A percentile compares a stretch with the other conserved stretches of the same genome.
Evolutionary conservation across 2,329 filamentous ascomycete species (phyloP).

Genomic region (Aulographum hederae): DNA sequence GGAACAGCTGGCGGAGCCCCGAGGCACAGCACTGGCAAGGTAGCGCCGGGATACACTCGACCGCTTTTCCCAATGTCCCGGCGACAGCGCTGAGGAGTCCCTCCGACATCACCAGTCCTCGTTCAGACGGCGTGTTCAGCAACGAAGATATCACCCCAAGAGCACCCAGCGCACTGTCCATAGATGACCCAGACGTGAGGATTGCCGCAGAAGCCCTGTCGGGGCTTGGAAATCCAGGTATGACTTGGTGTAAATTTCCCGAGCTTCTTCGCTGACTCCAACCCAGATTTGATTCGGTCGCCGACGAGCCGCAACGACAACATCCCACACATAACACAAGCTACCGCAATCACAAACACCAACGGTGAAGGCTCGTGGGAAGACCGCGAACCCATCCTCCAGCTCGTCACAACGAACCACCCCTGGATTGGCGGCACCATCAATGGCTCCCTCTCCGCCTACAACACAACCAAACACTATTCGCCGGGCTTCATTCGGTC

Average conservation of each 20-base stretch:
- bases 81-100: conserved; percentile 13
- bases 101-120: conserved; percentile 22
- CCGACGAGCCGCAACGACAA: conserved; percentile 15
- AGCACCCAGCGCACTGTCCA: conserved; percentile 24
- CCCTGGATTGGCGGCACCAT: conserved; percentile 74
- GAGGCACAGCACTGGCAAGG: conserved; percentile 2
- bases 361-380: too few species aligned
- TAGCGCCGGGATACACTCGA: conserved; percentile 3
- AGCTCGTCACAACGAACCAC: conserved; percentile 73
- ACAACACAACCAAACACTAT: conserved; percentile 75
- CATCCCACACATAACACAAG: conserved; percentile 11
- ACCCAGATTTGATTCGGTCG: conserved; percentile 23
- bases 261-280: too few species aligned
- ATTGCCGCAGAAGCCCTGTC: conserved; percentile 31
- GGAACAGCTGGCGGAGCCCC: conserved; percentile 8
- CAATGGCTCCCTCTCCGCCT: conserved; percentile 67
- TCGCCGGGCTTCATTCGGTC: conserved; percentile 72
- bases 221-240: conserved; percentile 29
- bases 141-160: conserved; percentile 17
- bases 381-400: conserved; percentile 62
- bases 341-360: conserved; percentile 2
- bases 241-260: conserved; percentile 7
- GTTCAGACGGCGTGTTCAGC: conserved; percentile 25
- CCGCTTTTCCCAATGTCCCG: conserved; percentile 15
- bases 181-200: conserved; percentile 29